Evolutionary conservation across 1,284 basidiomycete species (phyloP).

Genomic region (Omphalotus olearius): DNA sequence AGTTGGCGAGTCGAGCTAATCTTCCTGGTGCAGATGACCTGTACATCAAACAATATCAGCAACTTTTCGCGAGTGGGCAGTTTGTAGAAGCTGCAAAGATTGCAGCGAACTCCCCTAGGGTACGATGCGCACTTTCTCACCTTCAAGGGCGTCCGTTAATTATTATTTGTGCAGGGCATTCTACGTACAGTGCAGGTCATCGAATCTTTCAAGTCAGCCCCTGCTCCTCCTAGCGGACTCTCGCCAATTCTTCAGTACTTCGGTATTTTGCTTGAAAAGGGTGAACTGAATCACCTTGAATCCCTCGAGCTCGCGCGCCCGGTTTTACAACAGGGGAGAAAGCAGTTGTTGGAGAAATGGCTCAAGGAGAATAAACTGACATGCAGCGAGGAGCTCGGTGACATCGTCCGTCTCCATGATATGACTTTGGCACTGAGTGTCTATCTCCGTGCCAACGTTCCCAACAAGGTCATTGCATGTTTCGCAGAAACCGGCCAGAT

Average conservation of each 20-base stretch:
- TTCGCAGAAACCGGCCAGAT: conserved; percentile 99
- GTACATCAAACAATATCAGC: conserved; percentile 94
- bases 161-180: conserved; percentile 63
- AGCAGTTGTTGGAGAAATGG: conserved; percentile 99
- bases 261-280: conserved; percentile 96
- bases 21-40: conserved; percentile 97
- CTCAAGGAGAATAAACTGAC: conserved; percentile 99
- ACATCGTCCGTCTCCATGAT: conserved; percentile 93
- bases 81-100: conserved; percentile 98
- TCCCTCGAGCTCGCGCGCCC: conserved; percentile 95
- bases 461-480: conserved; percentile 98
- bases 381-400: conserved; percentile 97
- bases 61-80: conserved; percentile 88
- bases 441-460: conserved; percentile 96
- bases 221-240: conserved; percentile 85
- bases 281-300: conserved; percentile 95
- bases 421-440: conserved; percentile 99
- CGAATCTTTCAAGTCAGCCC: conserved; percentile 96
- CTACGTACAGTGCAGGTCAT: conserved; percentile 95
- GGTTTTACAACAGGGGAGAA: conserved; percentile 94
- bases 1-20: conserved; percentile 95
- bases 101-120: conserved; percentile 94
- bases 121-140: conserved; percentile 29
- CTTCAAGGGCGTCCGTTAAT: background rate
- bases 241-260: conserved; percentile 99